Evolutionary conservation across 441 rosid species (phyloP).

Genomic region (Gossypium trilobum): DNA sequence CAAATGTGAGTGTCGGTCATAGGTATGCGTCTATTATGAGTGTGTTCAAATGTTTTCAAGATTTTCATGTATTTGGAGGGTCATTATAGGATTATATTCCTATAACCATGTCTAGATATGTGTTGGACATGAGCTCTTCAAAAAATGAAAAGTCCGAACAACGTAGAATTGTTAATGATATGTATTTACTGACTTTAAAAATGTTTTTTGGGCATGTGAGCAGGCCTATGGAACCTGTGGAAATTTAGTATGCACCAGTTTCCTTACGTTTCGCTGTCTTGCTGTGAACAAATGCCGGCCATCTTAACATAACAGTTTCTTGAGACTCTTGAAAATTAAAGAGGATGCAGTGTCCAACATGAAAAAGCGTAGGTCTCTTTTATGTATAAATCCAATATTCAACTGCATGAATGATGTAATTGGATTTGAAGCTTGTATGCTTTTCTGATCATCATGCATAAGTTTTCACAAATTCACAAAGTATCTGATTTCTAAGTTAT

Average conservation of each 20-base stretch:
- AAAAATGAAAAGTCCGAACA: not conserved
- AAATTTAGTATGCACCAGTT: not conserved
- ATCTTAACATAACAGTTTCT: conserved; percentile 8
- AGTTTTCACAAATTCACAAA: no score
- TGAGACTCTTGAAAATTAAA: conserved; percentile 11
- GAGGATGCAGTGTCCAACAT: conserved; percentile 4
- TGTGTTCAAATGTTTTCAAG: no score
- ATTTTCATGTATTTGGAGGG: not conserved
- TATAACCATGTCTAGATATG: not conserved
- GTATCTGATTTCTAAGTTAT: no score
- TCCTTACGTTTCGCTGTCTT: not conserved
- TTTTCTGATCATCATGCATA: not conserved
- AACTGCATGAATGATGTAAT: conserved; percentile 11
- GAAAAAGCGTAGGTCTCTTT: conserved; percentile 19
- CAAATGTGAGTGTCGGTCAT: no score
- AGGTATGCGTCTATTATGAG: no score
- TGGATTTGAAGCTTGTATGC: not conserved
- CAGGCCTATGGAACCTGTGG: conserved; percentile 18
- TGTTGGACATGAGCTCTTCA: not conserved
- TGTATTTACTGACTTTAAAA: not conserved
- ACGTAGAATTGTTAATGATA: not conserved
- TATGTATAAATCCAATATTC: conserved; percentile 22
- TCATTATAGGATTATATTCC: not conserved
- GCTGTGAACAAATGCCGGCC: conserved; percentile 11
- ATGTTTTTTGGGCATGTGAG: conserved; percentile 8